Base-by-base conservation (phyloP, 306 rosid species). In the Erythrophleum fordii region DNA sequence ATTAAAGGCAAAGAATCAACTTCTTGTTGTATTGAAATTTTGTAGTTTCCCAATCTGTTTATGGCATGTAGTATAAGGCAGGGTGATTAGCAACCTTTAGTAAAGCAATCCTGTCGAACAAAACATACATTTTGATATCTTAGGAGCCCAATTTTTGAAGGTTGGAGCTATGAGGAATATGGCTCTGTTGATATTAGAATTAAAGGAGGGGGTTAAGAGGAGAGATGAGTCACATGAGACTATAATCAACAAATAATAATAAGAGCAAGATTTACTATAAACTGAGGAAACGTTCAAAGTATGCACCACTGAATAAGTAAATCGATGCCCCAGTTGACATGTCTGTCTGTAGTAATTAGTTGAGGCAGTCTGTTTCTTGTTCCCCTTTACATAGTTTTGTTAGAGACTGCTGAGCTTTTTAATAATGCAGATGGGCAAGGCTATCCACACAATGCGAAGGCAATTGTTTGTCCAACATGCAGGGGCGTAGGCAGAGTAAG, bases 401-500 rank as follows among this genome's bases (percentile, higher is more conserved):
- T 81, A 56, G 46, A 78, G 64, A 61, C 66, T 52, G 41, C 26
- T 22, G 37, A 25, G 5, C 82, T 74, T 60, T 60, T 26, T 77
- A 83, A 28, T 72, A 73, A 81, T 87, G 83, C 80, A 95, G 99
- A 89, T 89, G 99, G 96, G 46, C 85, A n/a, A 73, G 99, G 98
- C 78, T 83, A 86, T 89, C 87, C 97, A 17, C 86, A 62, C 61
- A 75, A 88, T 78, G 96, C 98, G 80, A 85, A 83, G 82, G 87
- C 89, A 80, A 83, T 82, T 79, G 90, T 87, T 53, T 95, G 99
- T 90, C 93, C 91, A 79, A 91, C 92, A 41, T 93, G 99, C 84
- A 84, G 97, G 87, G 99, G 99, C 75, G 51, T 79, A 79, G 99
- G 99, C 79, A 91, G 94, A 81, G 99, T 95, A 92, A 95, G 99